Percentiles rank a stretch among this genome's conserved stretches.
Evolutionary conservation across 2,329 filamentous ascomycete species (phyloP).

Genomic region (Rutstroemia sp.): DNA sequence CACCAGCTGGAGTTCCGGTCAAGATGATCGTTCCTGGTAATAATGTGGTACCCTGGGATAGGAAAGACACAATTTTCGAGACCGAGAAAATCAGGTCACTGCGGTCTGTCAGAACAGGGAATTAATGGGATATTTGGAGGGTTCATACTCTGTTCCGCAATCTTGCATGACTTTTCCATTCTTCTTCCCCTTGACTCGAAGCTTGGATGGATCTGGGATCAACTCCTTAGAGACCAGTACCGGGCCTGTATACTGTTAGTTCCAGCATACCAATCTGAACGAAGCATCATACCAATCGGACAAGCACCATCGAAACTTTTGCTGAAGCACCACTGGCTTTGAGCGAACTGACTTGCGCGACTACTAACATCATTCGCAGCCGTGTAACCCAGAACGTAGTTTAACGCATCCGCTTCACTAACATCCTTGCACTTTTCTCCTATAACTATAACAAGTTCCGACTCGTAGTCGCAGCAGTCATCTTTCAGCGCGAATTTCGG

Average conservation of each 20-base stretch:
- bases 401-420: constrained; percentile 37
- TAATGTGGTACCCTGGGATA: constrained; percentile 37
- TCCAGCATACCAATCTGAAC: not conserved
- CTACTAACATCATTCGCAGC: constrained; percentile 49
- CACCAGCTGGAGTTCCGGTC: constrained; percentile 39
- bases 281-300: constrained; percentile 33
- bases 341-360: constrained; percentile 41
- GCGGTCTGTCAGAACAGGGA: not conserved
- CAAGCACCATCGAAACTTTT: constrained; percentile 44
- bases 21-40: constrained; percentile 38
- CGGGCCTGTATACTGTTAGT: constrained; percentile 32
- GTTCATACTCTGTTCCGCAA: constrained; percentile 34
- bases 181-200: constrained; percentile 38
- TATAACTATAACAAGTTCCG: constrained; percentile 44
- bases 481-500: constrained; percentile 38
- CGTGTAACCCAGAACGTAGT: constrained; percentile 49
- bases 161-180: constrained; percentile 42
- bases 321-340: constrained; percentile 43
- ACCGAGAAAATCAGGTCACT: constrained; percentile 42
- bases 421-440: constrained; percentile 41
- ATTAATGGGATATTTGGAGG: not conserved
- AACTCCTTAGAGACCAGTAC: constrained; percentile 39
- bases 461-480: constrained; percentile 41
- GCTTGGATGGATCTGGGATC: constrained; percentile 35
- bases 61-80: constrained; percentile 35